A percentile compares a stretch with the other conserved stretches of the same genome.
Evolutionary conservation across 2,329 filamentous ascomycete species (phyloP).

Genomic region (Curvularia sp.): DNA sequence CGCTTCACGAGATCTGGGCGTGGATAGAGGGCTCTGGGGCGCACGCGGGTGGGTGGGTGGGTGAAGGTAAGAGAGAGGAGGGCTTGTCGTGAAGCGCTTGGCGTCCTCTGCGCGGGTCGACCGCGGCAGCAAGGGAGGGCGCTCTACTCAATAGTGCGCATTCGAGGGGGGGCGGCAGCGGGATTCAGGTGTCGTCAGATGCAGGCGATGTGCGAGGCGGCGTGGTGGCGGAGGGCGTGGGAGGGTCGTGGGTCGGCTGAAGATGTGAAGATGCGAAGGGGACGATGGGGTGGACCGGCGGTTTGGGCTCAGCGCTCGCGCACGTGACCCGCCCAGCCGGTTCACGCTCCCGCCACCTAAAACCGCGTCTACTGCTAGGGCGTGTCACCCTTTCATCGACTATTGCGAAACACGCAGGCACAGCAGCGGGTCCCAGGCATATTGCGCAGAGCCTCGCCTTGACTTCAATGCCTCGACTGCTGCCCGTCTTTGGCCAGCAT

Average conservation of each 20-base stretch:
- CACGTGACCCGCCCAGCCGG: constrained; percentile 18
- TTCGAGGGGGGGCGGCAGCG: constrained; percentile 29
- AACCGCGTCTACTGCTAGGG: constrained; percentile 15
- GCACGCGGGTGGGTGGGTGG: constrained; percentile 23
- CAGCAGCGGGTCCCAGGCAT: neutral
- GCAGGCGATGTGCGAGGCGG: constrained; percentile 11
- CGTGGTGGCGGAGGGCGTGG: constrained; percentile 11
- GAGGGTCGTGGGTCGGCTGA: constrained; percentile 23
- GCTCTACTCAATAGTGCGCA: constrained; percentile 41
- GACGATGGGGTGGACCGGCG: constrained; percentile 23
- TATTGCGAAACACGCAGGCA: constrained; percentile 2
- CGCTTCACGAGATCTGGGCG: constrained; percentile 12
- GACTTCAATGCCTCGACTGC: neutral
- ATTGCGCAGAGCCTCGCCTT: neutral
- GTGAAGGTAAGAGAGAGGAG: constrained; percentile 31
- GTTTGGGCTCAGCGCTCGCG: constrained; percentile 22
- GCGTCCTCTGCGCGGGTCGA: constrained; percentile 39
- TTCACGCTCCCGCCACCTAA: constrained; percentile 9
- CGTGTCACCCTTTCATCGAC: constrained; percentile 11
- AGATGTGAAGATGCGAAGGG: constrained; percentile 22
- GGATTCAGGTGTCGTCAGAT: constrained; percentile 7
- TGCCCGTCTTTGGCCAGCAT: constrained; percentile 33
- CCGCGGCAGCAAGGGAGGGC: constrained; percentile 38
- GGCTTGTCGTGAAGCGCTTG: constrained; percentile 37
- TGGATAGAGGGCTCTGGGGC: constrained; percentile 19